A percentile compares a stretch with the other conserved stretches of the same genome.
Conservation (phyloP, 305 asterid genomes). For the Ajuga reptans region DNA sequence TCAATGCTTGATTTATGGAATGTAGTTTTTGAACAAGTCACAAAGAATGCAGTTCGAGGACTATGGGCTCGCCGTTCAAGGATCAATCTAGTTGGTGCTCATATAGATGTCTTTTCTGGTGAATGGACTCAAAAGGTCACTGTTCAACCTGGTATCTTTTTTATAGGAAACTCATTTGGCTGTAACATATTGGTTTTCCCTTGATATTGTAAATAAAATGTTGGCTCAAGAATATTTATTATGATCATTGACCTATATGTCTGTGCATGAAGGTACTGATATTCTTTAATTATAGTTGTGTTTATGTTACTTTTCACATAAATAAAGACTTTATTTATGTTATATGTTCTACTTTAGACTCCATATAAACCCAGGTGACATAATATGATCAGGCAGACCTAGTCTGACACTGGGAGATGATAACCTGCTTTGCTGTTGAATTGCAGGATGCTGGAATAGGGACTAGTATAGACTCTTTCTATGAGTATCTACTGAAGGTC, state of each 20-base stretch:
- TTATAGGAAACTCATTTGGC: slow-evolving; percentile 15
- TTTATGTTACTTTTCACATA: too few species aligned
- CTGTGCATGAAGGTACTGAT: too few species aligned
- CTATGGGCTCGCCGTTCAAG: slow-evolving; percentile 97
- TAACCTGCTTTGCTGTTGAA: slow-evolving; percentile 28
- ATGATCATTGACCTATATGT: too few species aligned
- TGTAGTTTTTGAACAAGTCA: slow-evolving; percentile 88
- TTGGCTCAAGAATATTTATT: neutral
- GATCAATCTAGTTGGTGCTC: slow-evolving; percentile 95
- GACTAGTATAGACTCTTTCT: slow-evolving; percentile 92
- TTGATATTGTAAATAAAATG: slow-evolving; percentile 3
- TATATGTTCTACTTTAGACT: neutral
- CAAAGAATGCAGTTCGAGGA: slow-evolving; percentile 92
- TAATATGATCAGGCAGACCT: neutral
- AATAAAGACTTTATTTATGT: neutral
- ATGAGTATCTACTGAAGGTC: slow-evolving; percentile 92
- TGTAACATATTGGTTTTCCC: slow-evolving; percentile 2
- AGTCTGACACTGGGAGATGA: slow-evolving; percentile 17
- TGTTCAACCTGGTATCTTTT: slow-evolving; percentile 20
- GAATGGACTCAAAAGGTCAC: slow-evolving; percentile 98
- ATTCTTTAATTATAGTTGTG: too few species aligned
- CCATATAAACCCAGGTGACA: neutral
- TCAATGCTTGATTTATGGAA: slow-evolving; percentile 23
- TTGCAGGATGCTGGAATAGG: slow-evolving; percentile 98
- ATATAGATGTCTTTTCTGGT: slow-evolving; percentile 94